Base-by-base conservation (phyloP, 1,284 basidiomycete genomes). In the Ceratobasidium papillatum region DNA sequence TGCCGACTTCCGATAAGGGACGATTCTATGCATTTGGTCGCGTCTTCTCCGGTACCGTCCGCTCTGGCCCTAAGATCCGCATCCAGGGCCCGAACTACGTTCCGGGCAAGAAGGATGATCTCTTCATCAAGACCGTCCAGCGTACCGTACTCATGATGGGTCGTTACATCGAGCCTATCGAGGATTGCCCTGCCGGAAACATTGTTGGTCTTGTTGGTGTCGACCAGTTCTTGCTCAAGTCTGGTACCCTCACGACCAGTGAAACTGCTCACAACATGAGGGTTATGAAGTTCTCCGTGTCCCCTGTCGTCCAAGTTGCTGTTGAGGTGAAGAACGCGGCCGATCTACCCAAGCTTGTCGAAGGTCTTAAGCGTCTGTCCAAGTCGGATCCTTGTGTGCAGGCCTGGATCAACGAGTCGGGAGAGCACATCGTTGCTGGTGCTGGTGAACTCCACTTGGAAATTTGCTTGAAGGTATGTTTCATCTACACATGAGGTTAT, bases 11-110 rank as follows among this genome's bases (percentile, higher is more conserved):
- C 80, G 98, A 99, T 86, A 99, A 99, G 87, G 98, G 98, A 82
- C 96, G 98, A 79, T 99, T 99, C 94, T 99, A 99, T 86, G 98
- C 98, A 79, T 99, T 99, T 85, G 98, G 98, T 86, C 98, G 98
- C 91, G 93, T 99, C 87, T 99, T 99, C 90, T 95, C 98, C 78
- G 98, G 98, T 84, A 99, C 96, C 79, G 95, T 99, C 81, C 91
- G 90, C 80, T 92, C 98, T 77, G 98, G 98, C 77, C 98, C 97
- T 82, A 99, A 99, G 88, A 92, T 99, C 86, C 96, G 98, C 82
- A 99, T 99, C 82, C 98, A 99, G 86, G 98, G 98, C 68, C 98
- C 97, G 80, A 99, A 99, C 90, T 99, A 98, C 85, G 80, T 96
- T 77, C 97, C 98, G 74, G 98, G 98, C 81, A 98, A 97, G 91